Percentiles rank a stretch among this genome's conserved stretches.
phyloP scores from a whole-genome alignment of 1,284 basidiomycete species.

The Paramarasmius palmivorus region DNA sequence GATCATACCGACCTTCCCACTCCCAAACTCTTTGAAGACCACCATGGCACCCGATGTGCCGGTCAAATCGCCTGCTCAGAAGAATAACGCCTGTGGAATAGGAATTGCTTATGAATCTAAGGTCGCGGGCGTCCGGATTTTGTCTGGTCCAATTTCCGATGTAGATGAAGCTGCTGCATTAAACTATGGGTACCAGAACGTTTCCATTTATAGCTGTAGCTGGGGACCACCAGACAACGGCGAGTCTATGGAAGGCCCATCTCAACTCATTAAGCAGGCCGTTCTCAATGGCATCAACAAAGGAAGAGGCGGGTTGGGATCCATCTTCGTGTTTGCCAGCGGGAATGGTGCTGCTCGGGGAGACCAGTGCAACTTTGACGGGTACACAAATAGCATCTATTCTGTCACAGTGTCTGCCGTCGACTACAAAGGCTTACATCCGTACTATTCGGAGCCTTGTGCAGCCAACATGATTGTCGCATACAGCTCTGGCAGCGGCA shows the following conservation, averaged over 20 bases:
- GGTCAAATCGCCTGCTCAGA: constrained; percentile 98
- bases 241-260: constrained; percentile 92
- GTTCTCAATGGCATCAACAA: constrained; percentile 94
- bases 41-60: constrained; percentile 97
- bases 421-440: constrained; percentile 91
- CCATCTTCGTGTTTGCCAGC: constrained; percentile 96
- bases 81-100: constrained; percentile 93
- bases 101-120: constrained; percentile 93
- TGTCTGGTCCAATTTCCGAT: constrained; percentile 96
- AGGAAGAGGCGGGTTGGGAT: constrained; percentile 89
- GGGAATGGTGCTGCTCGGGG: constrained; percentile 92
- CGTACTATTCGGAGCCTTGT: constrained; percentile 97
- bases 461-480: constrained; percentile 96
- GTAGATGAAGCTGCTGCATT: constrained; percentile 97
- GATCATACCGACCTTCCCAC: constrained; percentile 88
- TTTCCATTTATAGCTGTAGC: constrained; percentile 93
- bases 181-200: constrained; percentile 93
- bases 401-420: constrained; percentile 94
- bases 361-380: constrained; percentile 99
- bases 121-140: constrained; percentile 92
- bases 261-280: constrained; percentile 91
- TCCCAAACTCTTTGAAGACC: constrained; percentile 88
- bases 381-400: constrained; percentile 98
- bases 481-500: constrained; percentile 94
- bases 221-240: constrained; percentile 99